Evolutionary conservation across 371 early-diverging fungal species (phyloP).

Genomic region (Massospora cicadina): DNA sequence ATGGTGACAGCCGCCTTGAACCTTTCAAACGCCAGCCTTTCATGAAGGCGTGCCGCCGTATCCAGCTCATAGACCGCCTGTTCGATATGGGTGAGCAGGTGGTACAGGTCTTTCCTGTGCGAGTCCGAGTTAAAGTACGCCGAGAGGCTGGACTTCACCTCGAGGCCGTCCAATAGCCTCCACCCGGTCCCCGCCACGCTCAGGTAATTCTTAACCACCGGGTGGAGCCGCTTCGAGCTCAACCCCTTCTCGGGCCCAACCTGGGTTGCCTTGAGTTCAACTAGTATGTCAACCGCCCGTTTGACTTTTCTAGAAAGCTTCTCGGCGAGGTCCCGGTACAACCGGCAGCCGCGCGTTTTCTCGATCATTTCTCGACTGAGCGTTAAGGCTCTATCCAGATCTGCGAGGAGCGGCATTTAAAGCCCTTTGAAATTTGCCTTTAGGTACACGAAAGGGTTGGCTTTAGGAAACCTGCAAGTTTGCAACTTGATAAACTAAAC

Average conservation of each 20-base stretch:
- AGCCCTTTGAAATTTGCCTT: too few relatives aligned
- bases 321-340: not conserved
- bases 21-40: slow-evolving; percentile 2
- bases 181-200: not conserved
- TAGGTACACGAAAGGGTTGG: too few relatives aligned
- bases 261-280: not conserved
- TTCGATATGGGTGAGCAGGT: not conserved
- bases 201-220: slow-evolving; percentile 5
- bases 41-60: not conserved
- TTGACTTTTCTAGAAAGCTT: slow-evolving; percentile 2
- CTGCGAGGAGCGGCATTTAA: not conserved
- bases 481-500: too few relatives aligned
- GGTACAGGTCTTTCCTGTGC: slow-evolving; percentile 3
- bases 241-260: not conserved
- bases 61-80: slow-evolving; percentile 6
- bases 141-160: not conserved
- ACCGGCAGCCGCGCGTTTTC: not conserved
- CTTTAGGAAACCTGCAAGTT: too few relatives aligned
- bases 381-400: not conserved
- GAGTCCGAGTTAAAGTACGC: not conserved
- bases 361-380: not conserved
- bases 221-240: not conserved
- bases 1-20: not conserved
- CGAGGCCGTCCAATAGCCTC: not conserved
- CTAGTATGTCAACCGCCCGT: not conserved